phyloP scores from a whole-genome alignment of 2,329 filamentous ascomycete genomes.

The Rhexocercosporidium sp. region DNA sequence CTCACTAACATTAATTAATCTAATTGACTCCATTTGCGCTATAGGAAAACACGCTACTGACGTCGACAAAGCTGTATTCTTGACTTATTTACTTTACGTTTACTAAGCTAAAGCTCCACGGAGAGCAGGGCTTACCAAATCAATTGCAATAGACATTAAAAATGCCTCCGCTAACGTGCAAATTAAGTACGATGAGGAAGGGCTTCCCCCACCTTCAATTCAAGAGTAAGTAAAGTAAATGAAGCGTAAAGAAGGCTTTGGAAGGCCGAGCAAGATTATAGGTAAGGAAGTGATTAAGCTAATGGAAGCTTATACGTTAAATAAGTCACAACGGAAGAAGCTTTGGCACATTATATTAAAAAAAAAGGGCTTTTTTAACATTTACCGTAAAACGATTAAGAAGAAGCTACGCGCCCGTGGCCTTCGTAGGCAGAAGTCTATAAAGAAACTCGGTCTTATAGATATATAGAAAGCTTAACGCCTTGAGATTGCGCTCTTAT shows the following conservation, averaged over 20 bases:
- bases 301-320: slow-evolving; percentile 13
- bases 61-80: not conserved
- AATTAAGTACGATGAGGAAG: not conserved
- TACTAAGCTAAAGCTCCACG: not conserved
- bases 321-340: slow-evolving; percentile 16
- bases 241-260: not conserved
- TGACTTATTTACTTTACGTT: slow-evolving; percentile 8
- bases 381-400: slow-evolving; percentile 4
- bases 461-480: slow-evolving; percentile 4
- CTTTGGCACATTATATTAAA: not conserved
- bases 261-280: not conserved
- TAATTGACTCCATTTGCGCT: not conserved
- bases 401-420: slow-evolving; percentile 4
- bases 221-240: slow-evolving; percentile 1
- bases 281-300: not conserved
- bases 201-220: not conserved
- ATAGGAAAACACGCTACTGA: slow-evolving; percentile 8
- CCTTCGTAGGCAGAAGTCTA: not conserved
- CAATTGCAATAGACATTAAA: slow-evolving; percentile 6
- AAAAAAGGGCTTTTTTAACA: too few relatives aligned
- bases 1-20: too few relatives aligned
- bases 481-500: slow-evolving; percentile 7
- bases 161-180: not conserved
- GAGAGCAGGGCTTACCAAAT: not conserved
- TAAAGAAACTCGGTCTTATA: slow-evolving; percentile 12